Evolutionary conservation across 2,329 filamentous ascomycete species (phyloP).

Genomic region (Neodidymelliopsis sp.): DNA sequence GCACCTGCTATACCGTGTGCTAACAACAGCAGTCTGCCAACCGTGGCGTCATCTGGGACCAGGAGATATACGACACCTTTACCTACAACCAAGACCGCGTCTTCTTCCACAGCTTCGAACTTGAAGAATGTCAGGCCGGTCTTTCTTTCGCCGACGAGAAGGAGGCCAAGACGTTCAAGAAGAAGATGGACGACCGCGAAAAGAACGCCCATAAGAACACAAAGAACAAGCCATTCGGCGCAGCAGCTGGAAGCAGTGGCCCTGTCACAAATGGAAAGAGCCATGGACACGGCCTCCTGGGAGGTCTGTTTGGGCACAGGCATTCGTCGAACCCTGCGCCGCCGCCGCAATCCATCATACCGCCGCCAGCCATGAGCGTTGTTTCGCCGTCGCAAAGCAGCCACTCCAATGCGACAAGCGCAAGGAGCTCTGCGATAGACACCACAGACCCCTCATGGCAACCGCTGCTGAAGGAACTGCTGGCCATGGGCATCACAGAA

Average conservation of each 20-base stretch:
- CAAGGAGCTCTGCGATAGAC: constrained; percentile 61
- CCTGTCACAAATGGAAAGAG: constrained; percentile 40
- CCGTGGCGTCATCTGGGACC: constrained; percentile 53
- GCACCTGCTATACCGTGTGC: constrained; percentile 2
- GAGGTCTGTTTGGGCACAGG: constrained; percentile 60
- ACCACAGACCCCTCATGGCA: constrained; percentile 69
- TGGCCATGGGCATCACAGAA: constrained; percentile 71
- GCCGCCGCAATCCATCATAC: constrained; percentile 59
- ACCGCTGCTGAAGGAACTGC: constrained; percentile 66
- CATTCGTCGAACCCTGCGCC: constrained; percentile 53
- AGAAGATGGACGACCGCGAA: constrained; percentile 96
- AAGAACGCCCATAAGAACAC: constrained; percentile 94
- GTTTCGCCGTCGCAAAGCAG: constrained; percentile 47
- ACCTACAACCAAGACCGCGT: constrained; percentile 95
- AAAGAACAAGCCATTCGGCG: constrained; percentile 74
- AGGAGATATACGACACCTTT: constrained; percentile 97
- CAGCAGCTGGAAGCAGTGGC: constrained; percentile 37
- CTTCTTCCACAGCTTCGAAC: constrained; percentile 97
- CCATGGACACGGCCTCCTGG: constrained; percentile 58
- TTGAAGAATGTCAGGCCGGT: constrained; percentile 88
- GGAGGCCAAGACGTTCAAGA: constrained; percentile 94
- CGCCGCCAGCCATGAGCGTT: constrained; percentile 54
- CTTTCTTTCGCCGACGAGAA: constrained; percentile 96
- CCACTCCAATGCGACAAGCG: constrained; percentile 45
- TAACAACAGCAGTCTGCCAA: constrained; percentile 61